These are phyloP conservation scores for Scopulariopsis brevicaulis DNA, from an alignment of 2,329 filamentous ascomycete species.

Conservation along the genomic window DNA sequence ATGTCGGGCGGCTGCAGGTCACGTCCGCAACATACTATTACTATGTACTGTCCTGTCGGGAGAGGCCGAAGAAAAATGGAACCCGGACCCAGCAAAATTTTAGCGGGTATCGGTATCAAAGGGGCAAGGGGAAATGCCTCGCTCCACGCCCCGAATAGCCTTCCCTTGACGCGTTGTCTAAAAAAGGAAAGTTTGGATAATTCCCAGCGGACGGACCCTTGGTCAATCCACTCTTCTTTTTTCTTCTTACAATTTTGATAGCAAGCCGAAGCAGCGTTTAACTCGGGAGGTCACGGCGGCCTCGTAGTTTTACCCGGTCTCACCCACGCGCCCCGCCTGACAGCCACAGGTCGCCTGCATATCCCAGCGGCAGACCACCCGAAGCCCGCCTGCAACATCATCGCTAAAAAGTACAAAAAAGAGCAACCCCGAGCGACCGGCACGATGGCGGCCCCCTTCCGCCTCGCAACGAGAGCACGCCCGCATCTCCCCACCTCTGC, in stretches of 20 bases:
- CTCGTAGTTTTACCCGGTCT: neutral
- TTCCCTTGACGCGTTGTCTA: no score
- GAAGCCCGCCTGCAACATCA: neutral
- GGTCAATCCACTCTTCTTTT: no score
- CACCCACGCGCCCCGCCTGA: neutral
- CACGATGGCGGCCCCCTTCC: conserved; percentile 4
- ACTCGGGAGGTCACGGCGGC: neutral
- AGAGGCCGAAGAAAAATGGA: neutral
- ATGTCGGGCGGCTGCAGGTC: no score
- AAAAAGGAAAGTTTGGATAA: no score
- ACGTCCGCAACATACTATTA: no score
- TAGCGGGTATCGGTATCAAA: no score
- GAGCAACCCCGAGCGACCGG: neutral
- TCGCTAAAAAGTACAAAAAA: neutral
- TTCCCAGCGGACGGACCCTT: no score
- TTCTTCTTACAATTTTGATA: no score
- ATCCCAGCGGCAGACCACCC: no score
- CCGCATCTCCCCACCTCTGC: neutral
- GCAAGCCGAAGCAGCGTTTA: neutral
- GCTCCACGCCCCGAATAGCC: no score
- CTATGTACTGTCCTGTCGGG: no score
- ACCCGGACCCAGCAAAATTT: neutral
- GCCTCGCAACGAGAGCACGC: conserved; percentile 1
- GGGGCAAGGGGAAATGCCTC: no score
- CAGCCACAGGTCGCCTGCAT: neutral